phyloP scores from a whole-genome alignment of 1,139 yeast species.

The Candida pseudocylindracea region DNA sequence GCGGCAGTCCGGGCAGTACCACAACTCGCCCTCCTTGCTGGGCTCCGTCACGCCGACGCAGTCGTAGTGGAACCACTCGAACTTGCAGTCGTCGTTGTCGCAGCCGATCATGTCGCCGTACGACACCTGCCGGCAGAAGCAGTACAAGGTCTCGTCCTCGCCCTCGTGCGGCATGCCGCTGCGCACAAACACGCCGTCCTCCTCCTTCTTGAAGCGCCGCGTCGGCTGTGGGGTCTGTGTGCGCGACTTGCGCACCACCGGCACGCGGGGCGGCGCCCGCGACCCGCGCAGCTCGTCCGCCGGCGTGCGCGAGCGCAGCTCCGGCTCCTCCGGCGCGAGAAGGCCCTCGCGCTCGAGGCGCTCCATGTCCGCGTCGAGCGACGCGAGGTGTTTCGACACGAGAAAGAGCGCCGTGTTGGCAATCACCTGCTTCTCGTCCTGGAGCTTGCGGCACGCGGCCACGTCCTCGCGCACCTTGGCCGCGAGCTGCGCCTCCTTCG shows the following conservation, averaged over 20 bases:
- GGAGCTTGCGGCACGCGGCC: conserved; percentile 34
- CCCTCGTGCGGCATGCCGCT: conserved; percentile 25
- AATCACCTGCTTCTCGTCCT: conserved; percentile 54
- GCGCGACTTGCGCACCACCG: background rate
- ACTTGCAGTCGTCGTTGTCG: conserved; percentile 60
- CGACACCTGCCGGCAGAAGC: conserved; percentile 69
- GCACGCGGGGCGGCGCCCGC: background rate
- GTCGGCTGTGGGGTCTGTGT: background rate
- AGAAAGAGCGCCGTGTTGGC: conserved; percentile 70
- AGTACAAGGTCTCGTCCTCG: conserved; percentile 32
- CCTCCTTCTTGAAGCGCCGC: background rate
- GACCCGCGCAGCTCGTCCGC: background rate
- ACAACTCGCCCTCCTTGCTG: conserved; percentile 38
- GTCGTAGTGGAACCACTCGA: conserved; percentile 74
- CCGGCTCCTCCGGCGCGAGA: conserved; percentile 28
- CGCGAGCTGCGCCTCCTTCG: conserved; percentile 54
- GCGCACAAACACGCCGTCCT: conserved; percentile 1
- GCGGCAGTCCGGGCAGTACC: conserved; percentile 52
- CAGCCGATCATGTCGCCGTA: conserved; percentile 90
- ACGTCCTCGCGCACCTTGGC: conserved; percentile 53
- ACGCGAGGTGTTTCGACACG: conserved; percentile 50
- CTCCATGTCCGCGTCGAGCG: conserved; percentile 55
- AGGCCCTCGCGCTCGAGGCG: conserved; percentile 63
- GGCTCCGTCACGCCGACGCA: conserved; percentile 66
- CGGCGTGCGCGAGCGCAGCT: background rate